A percentile compares a stretch with the other conserved stretches of the same genome.
Conservation (phyloP, 495 filamentous ascomycete species). For the Aspergillus campestris region DNA sequence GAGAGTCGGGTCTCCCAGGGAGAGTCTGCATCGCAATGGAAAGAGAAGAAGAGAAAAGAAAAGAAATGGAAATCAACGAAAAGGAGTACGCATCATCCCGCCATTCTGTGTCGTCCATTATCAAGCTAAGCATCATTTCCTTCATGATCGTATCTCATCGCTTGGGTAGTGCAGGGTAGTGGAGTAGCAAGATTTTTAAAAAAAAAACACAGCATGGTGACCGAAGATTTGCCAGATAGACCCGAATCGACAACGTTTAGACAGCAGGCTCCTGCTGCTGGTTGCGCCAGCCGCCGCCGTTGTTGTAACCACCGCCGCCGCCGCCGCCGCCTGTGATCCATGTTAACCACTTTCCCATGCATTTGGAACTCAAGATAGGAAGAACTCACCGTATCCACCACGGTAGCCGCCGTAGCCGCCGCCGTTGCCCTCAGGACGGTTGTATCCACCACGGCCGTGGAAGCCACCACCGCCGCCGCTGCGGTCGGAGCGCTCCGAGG, state of each 20-base stretch:
- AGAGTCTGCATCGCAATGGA: too few relatives aligned
- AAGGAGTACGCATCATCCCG: too few relatives aligned
- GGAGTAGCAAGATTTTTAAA: conserved; percentile 1
- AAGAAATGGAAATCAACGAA: too few relatives aligned
- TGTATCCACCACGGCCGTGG: conserved; percentile 40
- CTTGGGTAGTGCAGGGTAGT: neutral
- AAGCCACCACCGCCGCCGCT: conserved; percentile 33
- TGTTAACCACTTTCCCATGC: neutral
- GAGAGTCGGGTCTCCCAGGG: too few relatives aligned
- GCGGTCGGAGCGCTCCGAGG: conserved; percentile 62
- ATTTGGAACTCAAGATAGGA: neutral
- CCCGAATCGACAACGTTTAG: neutral
- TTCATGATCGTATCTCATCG: conserved; percentile 10
- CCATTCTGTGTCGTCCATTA: conserved; percentile 1
- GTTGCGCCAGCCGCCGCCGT: conserved; percentile 16
- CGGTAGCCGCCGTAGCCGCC: conserved; percentile 23
- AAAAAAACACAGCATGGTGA: neutral
- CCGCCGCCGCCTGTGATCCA: conserved; percentile 18
- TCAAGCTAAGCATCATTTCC: conserved; percentile 11
- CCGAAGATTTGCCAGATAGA: neutral
- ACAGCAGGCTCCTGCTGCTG: conserved; percentile 8
- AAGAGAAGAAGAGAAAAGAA: too few relatives aligned
- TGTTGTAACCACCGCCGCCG: conserved; percentile 15
- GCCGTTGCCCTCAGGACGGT: conserved; percentile 26
- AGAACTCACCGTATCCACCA: conserved; percentile 19